Evolutionary conservation across 2,329 filamentous ascomycete species (phyloP), one percentile per base, ranked within the genome.

Genomic region (Aureobasidium subglaciale): DNA sequence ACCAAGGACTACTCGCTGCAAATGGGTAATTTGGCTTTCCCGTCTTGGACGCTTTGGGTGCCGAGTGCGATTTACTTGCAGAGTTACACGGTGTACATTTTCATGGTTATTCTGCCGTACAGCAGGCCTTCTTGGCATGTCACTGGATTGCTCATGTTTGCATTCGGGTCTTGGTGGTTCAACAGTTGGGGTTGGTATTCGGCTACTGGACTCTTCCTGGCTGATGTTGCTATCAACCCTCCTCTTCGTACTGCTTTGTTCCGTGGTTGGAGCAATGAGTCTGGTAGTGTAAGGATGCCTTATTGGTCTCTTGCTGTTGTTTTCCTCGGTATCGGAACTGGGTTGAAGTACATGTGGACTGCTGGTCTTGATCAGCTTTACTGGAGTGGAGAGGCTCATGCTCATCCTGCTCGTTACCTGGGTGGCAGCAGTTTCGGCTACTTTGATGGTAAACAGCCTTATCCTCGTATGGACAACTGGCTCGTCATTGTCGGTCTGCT

Each of bases 151-250:
- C 46, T 69, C n/a, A 57, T 64, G 20, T 75, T 76, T 63, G 68
- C 75, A 55, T 38, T 71, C 27, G 70, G 71, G 3, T 73, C 74
- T 1, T 77, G 71, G 66, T 76, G 74, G 74, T 71, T 74, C 5
- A 71, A 75, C 59, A 71, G 67, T 9, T 76, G 73, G 71, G 73
- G 73, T 0, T 76, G 73, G 73, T 76, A 72, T 58, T 70, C 71
- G 15, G 67, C 75, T 37, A 70, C 71, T 1, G 73, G 71, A 5
- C 65, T 76, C 0, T 64, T 63, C 6, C 60, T 76, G 24, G 68
- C 71, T 5, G 74, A 76, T 54, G 64, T 68, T 15, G 68, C 72
- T 13, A 63, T 71, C 54, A 72, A 74, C 59, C 73, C 74, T 68
- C 63, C 71, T 42, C 70, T 75, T 52, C 64, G 63, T 8, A 60